Evolutionary conservation across 129 eudicot genomes (phyloP), one percentile per base, ranked within the genome.

Genomic region (Scalesia atractyloides): DNA sequence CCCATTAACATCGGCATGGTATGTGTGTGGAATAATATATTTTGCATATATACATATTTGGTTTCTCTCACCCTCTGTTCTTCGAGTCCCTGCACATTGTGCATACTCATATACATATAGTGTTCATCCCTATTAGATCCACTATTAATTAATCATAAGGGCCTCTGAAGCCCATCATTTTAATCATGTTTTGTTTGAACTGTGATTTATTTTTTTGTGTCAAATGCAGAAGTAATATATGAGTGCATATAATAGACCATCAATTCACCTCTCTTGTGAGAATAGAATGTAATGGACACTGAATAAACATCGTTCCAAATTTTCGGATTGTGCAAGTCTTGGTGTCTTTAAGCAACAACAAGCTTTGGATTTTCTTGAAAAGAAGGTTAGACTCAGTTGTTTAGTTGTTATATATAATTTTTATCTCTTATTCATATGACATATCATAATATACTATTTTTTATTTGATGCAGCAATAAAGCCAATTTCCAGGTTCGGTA

Each of bases 341-440:
- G 76, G 74, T 39, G 81, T 94, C 64, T 80, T 80, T 70, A 94
- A 97, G 44, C 87, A 88, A 65, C 82, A 79, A 22, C 85, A 94
- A 73, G 98, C 98, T 26, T 76, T 94, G 18, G 93, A 82, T 47
- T 94, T 64, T 78, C 93, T 94, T 50, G 98, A 90, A 19, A 83
- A 79, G 74, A 82, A 87, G 98, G 98, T 89, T 33, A 22, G 70
- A 16, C 43, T 16, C 8, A 39, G 3, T 41, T 59, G 18, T 61
- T 48, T 39, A 34, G 5, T 11, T 24, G 60, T 51, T 14, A 19
- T 46, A 0, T 15, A 12, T 58, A 11, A 15, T 46, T 46, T 39
- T 37, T 43, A 58, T 56, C 26, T 44, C 39, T 43, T 46, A n/a
- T 14, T 3, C 39, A 46, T 74, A 46, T 69, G n/a, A n/a, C 54